Evolutionary conservation across 345 rosid species (phyloP).

Genomic region (Passiflora organensis): DNA sequence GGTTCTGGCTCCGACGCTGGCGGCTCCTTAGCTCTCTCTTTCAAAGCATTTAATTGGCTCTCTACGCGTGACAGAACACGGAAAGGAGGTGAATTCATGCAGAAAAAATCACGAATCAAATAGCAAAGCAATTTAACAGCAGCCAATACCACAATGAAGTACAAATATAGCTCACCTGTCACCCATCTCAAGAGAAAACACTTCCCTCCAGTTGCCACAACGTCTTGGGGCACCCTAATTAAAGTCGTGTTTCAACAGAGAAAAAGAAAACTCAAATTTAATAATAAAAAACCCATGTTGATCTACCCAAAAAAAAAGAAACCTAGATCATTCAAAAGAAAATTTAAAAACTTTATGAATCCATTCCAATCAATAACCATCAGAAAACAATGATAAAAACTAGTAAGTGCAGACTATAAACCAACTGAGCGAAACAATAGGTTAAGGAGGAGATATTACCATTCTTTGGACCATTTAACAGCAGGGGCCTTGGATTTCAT

Average conservation of each 20-base stretch:
- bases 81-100: not conserved
- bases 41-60: slow-evolving; percentile 56
- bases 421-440: too few species aligned
- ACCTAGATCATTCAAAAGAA: not conserved
- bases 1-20: slow-evolving; percentile 78
- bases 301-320: not conserved
- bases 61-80: slow-evolving; percentile 32
- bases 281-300: not conserved
- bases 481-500: slow-evolving; percentile 66
- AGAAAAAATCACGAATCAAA: slow-evolving; percentile 5
- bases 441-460: slow-evolving; percentile 40
- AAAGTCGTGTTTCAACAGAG: not conserved
- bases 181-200: slow-evolving; percentile 84
- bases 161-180: slow-evolving; percentile 44
- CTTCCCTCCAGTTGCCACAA: slow-evolving; percentile 89
- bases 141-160: not conserved
- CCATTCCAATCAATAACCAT: too few species aligned
- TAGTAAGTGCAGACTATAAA: too few species aligned
- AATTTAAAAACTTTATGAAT: not conserved
- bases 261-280: not conserved
- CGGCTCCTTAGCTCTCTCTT: slow-evolving; percentile 64
- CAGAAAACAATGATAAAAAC: too few species aligned
- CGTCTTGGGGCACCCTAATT: slow-evolving; percentile 94
- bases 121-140: not conserved
- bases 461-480: slow-evolving; percentile 76